Conservation (phyloP, 176 grass and related monocot genomes). For the Phoenix roebelenii region DNA sequence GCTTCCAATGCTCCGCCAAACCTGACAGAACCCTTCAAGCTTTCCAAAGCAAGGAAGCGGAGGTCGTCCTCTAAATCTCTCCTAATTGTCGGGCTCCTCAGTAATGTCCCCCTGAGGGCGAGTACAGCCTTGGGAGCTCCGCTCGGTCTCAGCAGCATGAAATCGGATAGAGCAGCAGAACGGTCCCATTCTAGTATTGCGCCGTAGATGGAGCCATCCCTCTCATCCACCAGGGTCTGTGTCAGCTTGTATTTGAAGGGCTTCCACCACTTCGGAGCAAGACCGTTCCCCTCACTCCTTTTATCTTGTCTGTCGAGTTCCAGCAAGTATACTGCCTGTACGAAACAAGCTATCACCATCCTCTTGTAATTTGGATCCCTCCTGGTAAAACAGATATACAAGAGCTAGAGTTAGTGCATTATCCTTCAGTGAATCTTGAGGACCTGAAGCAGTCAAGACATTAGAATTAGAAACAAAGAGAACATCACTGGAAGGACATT, state of each 20-base stretch:
- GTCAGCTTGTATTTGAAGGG: constrained; percentile 75
- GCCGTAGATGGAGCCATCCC: constrained; percentile 70
- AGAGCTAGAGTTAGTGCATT: too few species aligned
- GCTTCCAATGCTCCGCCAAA: constrained; percentile 52
- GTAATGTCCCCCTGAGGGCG: constrained; percentile 50
- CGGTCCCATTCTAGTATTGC: constrained; percentile 74
- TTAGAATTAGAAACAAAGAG: too few species aligned
- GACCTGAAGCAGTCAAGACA: too few species aligned
- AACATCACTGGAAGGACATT: too few species aligned
- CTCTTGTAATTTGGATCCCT: constrained; percentile 69
- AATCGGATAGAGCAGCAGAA: constrained; percentile 39
- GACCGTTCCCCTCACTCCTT: constrained; percentile 24
- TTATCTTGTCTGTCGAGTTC: constrained; percentile 76
- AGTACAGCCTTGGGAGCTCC: constrained; percentile 69
- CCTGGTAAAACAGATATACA: constrained; percentile 17
- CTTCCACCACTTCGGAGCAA: constrained; percentile 85
- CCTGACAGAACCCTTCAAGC: constrained; percentile 67
- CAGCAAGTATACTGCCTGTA: constrained; percentile 56
- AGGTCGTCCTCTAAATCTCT: constrained; percentile 86
- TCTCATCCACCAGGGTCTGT: constrained; percentile 41
- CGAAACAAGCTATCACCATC: constrained; percentile 71
- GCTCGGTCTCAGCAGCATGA: constrained; percentile 49
- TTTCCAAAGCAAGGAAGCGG: constrained; percentile 49
- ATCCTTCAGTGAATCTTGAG: too few species aligned
- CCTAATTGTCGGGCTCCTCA: constrained; percentile 47